phyloP scores from a whole-genome alignment of 2,329 filamentous ascomycete genomes.

The Neospermospora avenae region DNA sequence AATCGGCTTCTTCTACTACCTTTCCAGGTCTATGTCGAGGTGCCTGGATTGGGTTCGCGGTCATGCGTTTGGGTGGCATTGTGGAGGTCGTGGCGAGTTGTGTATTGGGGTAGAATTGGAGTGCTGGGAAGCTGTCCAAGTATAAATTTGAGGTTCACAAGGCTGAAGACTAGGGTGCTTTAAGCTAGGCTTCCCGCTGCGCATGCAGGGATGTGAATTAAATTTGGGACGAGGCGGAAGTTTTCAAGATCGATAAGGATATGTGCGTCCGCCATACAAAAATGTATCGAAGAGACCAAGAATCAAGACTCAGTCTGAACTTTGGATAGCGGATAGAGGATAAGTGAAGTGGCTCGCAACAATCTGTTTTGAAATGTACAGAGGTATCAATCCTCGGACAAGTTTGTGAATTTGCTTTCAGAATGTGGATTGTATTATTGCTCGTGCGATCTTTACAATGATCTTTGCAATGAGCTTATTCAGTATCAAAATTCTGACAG shows the following conservation, averaged over 20 bases:
- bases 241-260: no score
- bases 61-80: conserved; percentile 82
- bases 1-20: conserved; percentile 47
- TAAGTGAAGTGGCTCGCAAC: no score
- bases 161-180: conserved; percentile 21
- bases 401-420: not conserved
- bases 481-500: conserved; percentile 1
- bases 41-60: conserved; percentile 79
- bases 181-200: conserved; percentile 16
- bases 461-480: not conserved
- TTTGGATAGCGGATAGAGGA: no score
- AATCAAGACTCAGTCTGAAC: no score
- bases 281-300: no score
- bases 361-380: no score
- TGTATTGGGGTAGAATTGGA: not conserved
- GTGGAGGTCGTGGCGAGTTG: not conserved
- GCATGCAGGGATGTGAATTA: conserved; percentile 7
- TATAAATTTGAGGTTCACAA: conserved; percentile 12
- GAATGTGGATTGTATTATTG: not conserved
- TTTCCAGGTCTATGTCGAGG: conserved; percentile 86
- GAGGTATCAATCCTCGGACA: no score
- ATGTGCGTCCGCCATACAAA: no score
- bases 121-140: not conserved
- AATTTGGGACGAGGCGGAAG: not conserved
- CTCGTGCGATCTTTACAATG: not conserved